Base-by-base conservation (phyloP, 306 rosid genomes). In the Cyamopsis tetragonoloba region DNA sequence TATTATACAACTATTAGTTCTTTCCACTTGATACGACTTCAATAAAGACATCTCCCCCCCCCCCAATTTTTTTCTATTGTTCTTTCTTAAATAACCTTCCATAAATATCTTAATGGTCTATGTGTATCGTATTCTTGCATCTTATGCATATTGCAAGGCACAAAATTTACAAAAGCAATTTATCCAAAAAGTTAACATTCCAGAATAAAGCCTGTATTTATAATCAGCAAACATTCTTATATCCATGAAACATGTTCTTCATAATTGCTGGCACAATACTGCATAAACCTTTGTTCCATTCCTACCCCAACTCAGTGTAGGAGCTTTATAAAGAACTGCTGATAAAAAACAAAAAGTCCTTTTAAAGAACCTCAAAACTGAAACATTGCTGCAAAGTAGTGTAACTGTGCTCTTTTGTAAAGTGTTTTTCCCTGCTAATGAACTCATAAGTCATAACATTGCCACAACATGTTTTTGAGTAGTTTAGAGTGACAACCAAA, bases 401-500 rank as follows among this genome's bases (percentile, higher is more conserved):
- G n/a, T n/a, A n/a, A n/a, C n/a, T 39, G 6, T 89, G 89, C 98
- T 81, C 88, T 82, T 79, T 83, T 38, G 96, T 96, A 54, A 93
- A 86, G 83, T 75, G 79, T 44, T 78, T 83, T 75, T 88, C 95
- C 89, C 83, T 87, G 83, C 86, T 62, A 75, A 90, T 69, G 79
- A 89, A 93, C 34, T 79, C 97, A 62, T n/a, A n/a, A n/a, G n/a
- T n/a, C n/a, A n/a, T 84, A 85, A 77, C 96, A 89, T 77, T 93
- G 81, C 66, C 48, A 73, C 84, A 93, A 73, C 98, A 93, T 93
- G 87, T 79, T 93, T 76, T 93, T 9, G 98, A 93, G 82, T 89
- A 93, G 75, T 89, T 97, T 48, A 93, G 82, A 63, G 96, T 97
- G 67, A 88, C 88, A 75, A 84, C 88, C 32, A 46, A 80, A 54